phyloP scores from a whole-genome alignment of 495 filamentous ascomycete species.

The Entonaema liquescens region DNA sequence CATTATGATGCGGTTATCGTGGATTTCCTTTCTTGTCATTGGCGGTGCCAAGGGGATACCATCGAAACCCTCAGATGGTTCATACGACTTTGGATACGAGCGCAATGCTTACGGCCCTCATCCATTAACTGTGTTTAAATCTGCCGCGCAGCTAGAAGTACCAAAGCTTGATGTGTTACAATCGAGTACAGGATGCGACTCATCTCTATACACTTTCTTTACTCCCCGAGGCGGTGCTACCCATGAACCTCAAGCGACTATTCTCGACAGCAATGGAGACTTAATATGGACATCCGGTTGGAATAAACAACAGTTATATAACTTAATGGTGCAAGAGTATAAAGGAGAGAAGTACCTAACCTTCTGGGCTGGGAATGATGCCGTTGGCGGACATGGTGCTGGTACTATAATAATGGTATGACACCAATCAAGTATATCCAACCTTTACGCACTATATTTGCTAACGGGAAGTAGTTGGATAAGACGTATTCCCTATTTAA shows the following conservation, averaged over 20 bases:
- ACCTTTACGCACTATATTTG: neutral
- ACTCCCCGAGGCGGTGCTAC: conserved; percentile 54
- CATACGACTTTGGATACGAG: conserved; percentile 45
- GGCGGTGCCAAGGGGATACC: conserved; percentile 18
- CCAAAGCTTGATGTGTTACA: conserved; percentile 53
- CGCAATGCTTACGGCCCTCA: conserved; percentile 50
- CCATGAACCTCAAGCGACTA: conserved; percentile 52
- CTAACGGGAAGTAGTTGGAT: conserved; percentile 21
- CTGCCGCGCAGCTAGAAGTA: conserved; percentile 45
- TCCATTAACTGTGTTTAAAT: conserved; percentile 52
- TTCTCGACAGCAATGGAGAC: conserved; percentile 55
- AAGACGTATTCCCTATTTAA: conserved; percentile 18
- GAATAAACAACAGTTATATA: conserved; percentile 50
- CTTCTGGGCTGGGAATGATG: conserved; percentile 62
- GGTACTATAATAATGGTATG: conserved; percentile 61
- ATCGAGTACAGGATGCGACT: conserved; percentile 47
- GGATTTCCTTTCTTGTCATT: conserved; percentile 18
- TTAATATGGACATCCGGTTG: conserved; percentile 53
- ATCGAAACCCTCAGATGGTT: conserved; percentile 1
- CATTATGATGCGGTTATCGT: conserved; percentile 20
- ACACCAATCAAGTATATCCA: neutral
- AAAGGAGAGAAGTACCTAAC: conserved; percentile 57
- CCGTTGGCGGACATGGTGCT: conserved; percentile 57
- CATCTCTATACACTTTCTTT: conserved; percentile 54
- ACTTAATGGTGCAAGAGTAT: conserved; percentile 53